Evolutionary conservation across 352 stramenopile species (phyloP), one percentile per base, ranked within the genome.

Genomic region (Globisporangium carolinianum): DNA sequence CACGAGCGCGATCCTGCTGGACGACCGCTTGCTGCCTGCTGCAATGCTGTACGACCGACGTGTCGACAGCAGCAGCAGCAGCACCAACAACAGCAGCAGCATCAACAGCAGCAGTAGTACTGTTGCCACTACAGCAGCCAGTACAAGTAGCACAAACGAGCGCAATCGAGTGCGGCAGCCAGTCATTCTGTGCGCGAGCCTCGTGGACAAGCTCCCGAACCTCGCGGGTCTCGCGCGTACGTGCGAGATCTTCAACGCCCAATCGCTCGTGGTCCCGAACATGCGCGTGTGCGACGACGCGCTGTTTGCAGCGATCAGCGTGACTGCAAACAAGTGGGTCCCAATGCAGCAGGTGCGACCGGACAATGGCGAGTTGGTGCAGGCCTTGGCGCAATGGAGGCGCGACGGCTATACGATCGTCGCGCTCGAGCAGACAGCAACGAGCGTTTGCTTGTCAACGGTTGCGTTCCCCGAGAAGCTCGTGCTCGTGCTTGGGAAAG

Each of bases 151-250:
- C 3, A 46, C 79, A 14, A 86, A 87, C 62, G 65, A 66, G n/a
- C 72, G 75, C 47, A 68, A 81, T 61, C 65, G 63, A 14, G 65
- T 64, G 11, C 75, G 81, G 8, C 79, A 91, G 65, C 72, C 73
- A 0, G 69, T 91, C 39, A 89, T 94, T 45, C 66, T 94, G 65
- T 94, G 83, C 50, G 83, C 83, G 14, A 89, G 78, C 38, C 79
- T 98, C 17, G 84, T 98, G 7, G 91, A 98, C 71, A 98, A 98
- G 72, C 73, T 97, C 39, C 92, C 95, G 11, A 98, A 98, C 69
- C 66, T 98, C 15, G 95, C 85, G 12, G 95, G 95, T 5, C 73
- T 98, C 6, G 91, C 92, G 47, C 77, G 95, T 47, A 98, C 94
- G 1, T 94, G 87, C 56, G 95, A 98, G 74, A 98, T 98, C 35